Evolutionary conservation across 163 green algal species (phyloP).

Genomic region (Chlamydomonas reinhardtii): DNA sequence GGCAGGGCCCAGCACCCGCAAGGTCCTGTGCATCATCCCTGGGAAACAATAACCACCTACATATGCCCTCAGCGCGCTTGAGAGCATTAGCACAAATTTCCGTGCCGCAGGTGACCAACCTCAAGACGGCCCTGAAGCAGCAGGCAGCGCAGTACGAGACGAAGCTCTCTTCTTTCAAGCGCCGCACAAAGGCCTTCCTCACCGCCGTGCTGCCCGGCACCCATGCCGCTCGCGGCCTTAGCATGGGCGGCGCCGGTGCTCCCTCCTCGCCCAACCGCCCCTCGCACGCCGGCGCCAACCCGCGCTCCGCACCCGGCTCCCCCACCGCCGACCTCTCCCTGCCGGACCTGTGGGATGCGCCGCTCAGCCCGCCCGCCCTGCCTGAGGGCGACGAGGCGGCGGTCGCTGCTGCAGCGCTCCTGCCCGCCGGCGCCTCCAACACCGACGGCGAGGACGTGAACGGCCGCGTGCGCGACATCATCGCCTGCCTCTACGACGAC

Average conservation of each 20-base stretch:
- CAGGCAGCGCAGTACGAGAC: constrained; percentile 30
- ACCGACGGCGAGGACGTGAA: not conserved
- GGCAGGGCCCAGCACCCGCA: too few species aligned
- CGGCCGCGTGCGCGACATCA: constrained; percentile 4
- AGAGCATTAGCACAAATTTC: too few species aligned
- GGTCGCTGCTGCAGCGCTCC: not conserved
- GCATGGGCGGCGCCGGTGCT: not conserved
- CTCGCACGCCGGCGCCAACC: not conserved
- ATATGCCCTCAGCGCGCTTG: too few species aligned
- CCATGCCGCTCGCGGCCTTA: not conserved
- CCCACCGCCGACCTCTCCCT: not conserved
- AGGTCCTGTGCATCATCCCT: not conserved
- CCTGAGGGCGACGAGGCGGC: not conserved
- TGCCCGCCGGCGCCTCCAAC: too few species aligned
- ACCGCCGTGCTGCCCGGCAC: constrained; percentile 15
- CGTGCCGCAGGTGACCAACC: constrained; percentile 12
- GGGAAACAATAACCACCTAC: too few species aligned
- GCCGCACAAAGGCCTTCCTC: constrained; percentile 42
- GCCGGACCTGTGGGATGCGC: constrained; percentile 30
- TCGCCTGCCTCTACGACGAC: constrained; percentile 39
- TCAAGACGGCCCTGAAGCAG: constrained; percentile 6
- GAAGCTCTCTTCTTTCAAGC: constrained; percentile 21
- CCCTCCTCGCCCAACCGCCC: not conserved
- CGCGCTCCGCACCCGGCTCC: not conserved
- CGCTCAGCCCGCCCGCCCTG: not conserved